These are phyloP conservation scores for Pseudogymnoascus sp. DNA, from an alignment of 2,329 filamentous ascomycete genomes.

Conservation along the genomic window DNA sequence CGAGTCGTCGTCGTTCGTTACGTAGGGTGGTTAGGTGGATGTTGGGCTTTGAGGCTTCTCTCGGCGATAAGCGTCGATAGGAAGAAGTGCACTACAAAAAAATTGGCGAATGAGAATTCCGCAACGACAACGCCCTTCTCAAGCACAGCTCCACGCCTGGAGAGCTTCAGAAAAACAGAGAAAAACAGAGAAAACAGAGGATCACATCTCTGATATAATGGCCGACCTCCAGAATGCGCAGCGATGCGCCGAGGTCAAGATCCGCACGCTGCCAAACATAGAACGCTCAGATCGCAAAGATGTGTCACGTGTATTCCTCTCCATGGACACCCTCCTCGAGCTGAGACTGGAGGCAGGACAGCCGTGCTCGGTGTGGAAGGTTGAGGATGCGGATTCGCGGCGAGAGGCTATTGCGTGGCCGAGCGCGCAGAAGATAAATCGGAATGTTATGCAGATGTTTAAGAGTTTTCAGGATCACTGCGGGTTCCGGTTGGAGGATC, in stretches of 20 bases:
- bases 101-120: slow-evolving; percentile 5
- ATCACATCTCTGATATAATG: slow-evolving; percentile 14
- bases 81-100: slow-evolving; percentile 5
- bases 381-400: slow-evolving; percentile 22
- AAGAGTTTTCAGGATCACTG: slow-evolving; percentile 65
- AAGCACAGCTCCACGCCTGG: not conserved
- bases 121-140: not conserved
- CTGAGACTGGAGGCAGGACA: slow-evolving; percentile 51
- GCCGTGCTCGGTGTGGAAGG: slow-evolving; percentile 43
- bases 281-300: slow-evolving; percentile 27
- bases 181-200: not conserved
- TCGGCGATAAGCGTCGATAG: slow-evolving; percentile 6
- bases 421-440: slow-evolving; percentile 53
- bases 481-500: slow-evolving; percentile 63
- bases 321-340: slow-evolving; percentile 39
- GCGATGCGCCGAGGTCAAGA: slow-evolving; percentile 28
- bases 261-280: slow-evolving; percentile 21
- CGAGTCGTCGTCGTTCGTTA: not conserved
- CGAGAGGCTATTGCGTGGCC: slow-evolving; percentile 52
- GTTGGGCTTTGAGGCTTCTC: not conserved
- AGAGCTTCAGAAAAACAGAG: not conserved
- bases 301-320: slow-evolving; percentile 27
- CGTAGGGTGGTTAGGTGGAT: not conserved
- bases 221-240: slow-evolving; percentile 16
- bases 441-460: slow-evolving; percentile 63